These are phyloP conservation scores for Leucocoprinus leucothites DNA, from an alignment of 768 basidiomycete species.

Conservation along the genomic window DNA sequence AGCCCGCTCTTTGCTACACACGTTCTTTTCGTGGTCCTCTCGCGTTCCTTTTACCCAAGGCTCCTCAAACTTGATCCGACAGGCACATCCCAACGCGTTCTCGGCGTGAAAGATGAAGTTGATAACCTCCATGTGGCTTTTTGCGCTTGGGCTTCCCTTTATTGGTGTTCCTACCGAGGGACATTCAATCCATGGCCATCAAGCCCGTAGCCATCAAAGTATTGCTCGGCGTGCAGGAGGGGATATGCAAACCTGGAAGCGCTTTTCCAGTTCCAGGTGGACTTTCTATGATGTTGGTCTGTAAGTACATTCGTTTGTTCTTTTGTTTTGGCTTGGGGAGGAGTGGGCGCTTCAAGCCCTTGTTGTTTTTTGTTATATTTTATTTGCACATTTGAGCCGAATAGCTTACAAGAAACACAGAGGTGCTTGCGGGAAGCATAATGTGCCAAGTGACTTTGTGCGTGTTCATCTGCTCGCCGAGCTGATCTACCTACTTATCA, in stretches of 20 bases:
- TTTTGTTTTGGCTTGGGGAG: neutral
- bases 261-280: conserved; percentile 22
- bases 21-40: too few species aligned
- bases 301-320: conserved; percentile 14
- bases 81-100: too few species aligned
- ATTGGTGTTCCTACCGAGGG: conserved; percentile 27
- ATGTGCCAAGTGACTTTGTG: conserved; percentile 25
- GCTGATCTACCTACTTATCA: neutral
- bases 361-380: too few species aligned
- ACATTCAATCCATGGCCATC: conserved; percentile 18
- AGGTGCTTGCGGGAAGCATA: conserved; percentile 29
- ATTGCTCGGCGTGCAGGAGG: conserved; percentile 22
- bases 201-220: conserved; percentile 20
- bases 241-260: conserved; percentile 22
- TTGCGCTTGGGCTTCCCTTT: conserved; percentile 27
- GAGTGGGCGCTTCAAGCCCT: too few species aligned
- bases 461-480: conserved; percentile 5
- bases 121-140: conserved; percentile 16
- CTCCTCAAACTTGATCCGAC: too few species aligned
- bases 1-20: too few species aligned
- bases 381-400: neutral
- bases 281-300: conserved; percentile 28
- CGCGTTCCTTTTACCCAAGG: too few species aligned
- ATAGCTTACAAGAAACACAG: conserved; percentile 11
- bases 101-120: conserved; percentile 14